These are phyloP conservation scores for Bertia moriformis DNA, from an alignment of 2,329 filamentous ascomycete genomes.

Conservation along the genomic window DNA sequence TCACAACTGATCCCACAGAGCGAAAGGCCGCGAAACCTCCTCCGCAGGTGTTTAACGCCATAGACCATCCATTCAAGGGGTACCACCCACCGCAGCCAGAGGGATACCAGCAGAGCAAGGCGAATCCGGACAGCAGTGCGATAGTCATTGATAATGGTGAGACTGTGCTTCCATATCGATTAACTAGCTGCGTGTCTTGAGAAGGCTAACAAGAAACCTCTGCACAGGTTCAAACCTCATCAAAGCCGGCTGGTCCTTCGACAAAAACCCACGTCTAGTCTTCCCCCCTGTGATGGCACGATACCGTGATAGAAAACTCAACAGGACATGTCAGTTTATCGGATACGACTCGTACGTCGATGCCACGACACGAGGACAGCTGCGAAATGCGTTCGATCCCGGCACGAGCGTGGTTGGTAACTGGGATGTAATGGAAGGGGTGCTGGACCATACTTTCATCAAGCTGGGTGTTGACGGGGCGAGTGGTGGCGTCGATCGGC, in stretches of 20 bases:
- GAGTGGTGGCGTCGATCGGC: constrained; percentile 64
- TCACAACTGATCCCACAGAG: background rate
- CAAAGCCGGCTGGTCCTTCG: constrained; percentile 92
- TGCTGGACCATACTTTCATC: constrained; percentile 86
- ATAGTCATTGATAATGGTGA: constrained; percentile 97
- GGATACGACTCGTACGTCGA: constrained; percentile 89
- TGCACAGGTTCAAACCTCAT: constrained; percentile 71
- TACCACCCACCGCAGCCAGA: constrained; percentile 40
- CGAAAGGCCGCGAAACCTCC: constrained; percentile 25
- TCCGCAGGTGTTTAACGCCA: constrained; percentile 42
- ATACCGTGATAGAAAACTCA: constrained; percentile 86
- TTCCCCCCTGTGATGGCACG: constrained; percentile 85
- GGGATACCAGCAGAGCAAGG: constrained; percentile 55
- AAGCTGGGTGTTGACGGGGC: constrained; percentile 75
- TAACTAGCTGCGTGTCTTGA: background rate
- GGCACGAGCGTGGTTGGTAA: constrained; percentile 87
- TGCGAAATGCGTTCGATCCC: constrained; percentile 79
- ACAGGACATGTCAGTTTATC: constrained; percentile 81
- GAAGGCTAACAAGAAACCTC: no score
- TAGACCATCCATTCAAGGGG: constrained; percentile 46
- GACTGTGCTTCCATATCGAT: constrained; percentile 5
- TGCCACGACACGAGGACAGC: constrained; percentile 78
- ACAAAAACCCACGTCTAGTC: constrained; percentile 62
- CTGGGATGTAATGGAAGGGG: constrained; percentile 93
- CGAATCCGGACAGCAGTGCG: constrained; percentile 37